Evolutionary conservation across 2,329 filamentous ascomycete genomes (phyloP).

Genomic region (Endocalyx cinctus): DNA sequence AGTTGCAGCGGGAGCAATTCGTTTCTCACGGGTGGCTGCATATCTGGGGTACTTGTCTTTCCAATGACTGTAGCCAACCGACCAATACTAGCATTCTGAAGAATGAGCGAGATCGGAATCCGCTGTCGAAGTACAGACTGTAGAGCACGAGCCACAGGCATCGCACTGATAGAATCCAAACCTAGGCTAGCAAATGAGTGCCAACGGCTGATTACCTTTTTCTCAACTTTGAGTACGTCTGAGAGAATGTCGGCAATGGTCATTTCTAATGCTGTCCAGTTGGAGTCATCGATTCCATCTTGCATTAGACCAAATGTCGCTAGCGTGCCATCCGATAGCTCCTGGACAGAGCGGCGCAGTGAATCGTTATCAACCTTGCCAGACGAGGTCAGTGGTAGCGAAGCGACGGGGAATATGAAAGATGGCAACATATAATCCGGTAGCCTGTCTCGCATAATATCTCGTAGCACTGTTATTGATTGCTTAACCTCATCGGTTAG

Average conservation of each 20-base stretch:
- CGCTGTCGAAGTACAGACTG: constrained; percentile 38
- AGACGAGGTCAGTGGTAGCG: constrained; percentile 66
- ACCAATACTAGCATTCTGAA: constrained; percentile 64
- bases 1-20: constrained; percentile 21
- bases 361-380: constrained; percentile 65
- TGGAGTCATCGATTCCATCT: constrained; percentile 26
- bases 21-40: neutral
- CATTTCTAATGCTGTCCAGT: constrained; percentile 53
- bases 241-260: constrained; percentile 52
- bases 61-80: constrained; percentile 45
- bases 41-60: neutral
- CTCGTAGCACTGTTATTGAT: constrained; percentile 45
- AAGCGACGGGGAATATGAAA: constrained; percentile 63
- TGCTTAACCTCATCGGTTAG: constrained; percentile 24
- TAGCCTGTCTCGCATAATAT: constrained; percentile 49
- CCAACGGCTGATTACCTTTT: constrained; percentile 50
- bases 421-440: constrained; percentile 78
- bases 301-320: constrained; percentile 21
- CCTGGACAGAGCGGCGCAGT: constrained; percentile 45
- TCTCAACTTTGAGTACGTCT: constrained; percentile 40
- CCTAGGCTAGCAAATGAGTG: constrained; percentile 76
- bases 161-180: constrained; percentile 78
- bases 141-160: constrained; percentile 59
- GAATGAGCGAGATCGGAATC: constrained; percentile 62
- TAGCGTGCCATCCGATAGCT: constrained; percentile 43